A percentile compares a stretch with the other conserved stretches of the same genome.
Evolutionary conservation across 371 early-diverging fungal species (phyloP).

Genomic region (Apophysomyces variabilis): DNA sequence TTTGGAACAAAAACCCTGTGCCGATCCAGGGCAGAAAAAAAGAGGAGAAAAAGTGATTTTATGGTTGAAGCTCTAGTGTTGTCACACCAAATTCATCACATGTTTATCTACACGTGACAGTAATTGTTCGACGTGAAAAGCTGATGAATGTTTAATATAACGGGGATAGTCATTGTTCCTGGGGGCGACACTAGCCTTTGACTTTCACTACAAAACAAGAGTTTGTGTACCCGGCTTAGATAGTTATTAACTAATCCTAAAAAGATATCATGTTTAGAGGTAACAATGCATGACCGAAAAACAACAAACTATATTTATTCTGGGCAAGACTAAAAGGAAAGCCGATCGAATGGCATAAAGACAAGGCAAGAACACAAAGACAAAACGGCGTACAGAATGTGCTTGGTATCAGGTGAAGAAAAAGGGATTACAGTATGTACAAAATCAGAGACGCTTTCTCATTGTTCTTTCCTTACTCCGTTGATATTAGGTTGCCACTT

Average conservation of each 20-base stretch:
- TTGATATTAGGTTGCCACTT: background rate
- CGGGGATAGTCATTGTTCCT: too few relatives aligned
- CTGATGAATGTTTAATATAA: background rate
- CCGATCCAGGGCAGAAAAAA: background rate
- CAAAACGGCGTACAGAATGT: background rate
- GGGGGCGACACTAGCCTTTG: too few relatives aligned
- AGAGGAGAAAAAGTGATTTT: background rate
- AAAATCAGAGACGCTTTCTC: conserved; percentile 1
- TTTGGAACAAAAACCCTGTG: background rate
- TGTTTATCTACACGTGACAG: background rate
- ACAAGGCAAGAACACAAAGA: background rate
- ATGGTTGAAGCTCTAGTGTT: background rate
- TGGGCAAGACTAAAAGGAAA: background rate
- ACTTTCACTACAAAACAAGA: too few relatives aligned
- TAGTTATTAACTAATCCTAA: too few relatives aligned
- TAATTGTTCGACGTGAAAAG: background rate
- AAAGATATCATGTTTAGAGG: too few relatives aligned
- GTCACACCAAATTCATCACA: conserved; percentile 4
- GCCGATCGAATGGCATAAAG: background rate
- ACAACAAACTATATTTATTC: too few relatives aligned
- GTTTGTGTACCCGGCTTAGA: too few relatives aligned
- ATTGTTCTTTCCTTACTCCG: background rate
- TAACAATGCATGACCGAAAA: too few relatives aligned
- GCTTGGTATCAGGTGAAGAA: background rate
- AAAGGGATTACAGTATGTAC: background rate